Percentiles rank a stretch among this genome's conserved stretches.
phyloP scores from a whole-genome alignment of 2,329 filamentous ascomycete genomes.

The Emmonsiellopsis sp. region DNA sequence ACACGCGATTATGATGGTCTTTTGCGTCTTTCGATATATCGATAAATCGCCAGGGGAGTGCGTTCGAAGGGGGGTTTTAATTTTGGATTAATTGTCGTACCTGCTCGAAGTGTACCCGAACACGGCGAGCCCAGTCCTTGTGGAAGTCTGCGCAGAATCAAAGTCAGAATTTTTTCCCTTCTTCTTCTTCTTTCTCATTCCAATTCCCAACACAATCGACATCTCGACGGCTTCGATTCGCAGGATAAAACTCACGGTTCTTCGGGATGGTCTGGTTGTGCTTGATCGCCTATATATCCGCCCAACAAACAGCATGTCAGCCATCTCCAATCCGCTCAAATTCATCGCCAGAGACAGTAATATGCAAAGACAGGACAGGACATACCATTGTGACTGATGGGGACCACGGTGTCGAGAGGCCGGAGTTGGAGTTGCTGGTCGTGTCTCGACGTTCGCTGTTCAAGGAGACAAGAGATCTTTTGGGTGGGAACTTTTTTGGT shows the following conservation, averaged over 20 bases:
- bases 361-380: conserved; percentile 11
- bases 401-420: conserved; percentile 37
- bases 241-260: conserved; percentile 62
- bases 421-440: conserved; percentile 38
- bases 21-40: not conserved
- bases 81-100: conserved; percentile 46
- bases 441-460: conserved; percentile 32
- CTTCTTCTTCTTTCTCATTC: not conserved
- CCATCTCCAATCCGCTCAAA: not conserved
- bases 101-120: conserved; percentile 99
- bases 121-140: conserved; percentile 99
- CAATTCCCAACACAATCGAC: not conserved
- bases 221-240: not conserved
- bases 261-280: conserved; percentile 98
- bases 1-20: not conserved
- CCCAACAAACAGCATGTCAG: conserved; percentile 11
- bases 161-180: not conserved
- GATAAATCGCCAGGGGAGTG: not conserved
- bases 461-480: conserved; percentile 24
- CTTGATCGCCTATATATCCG: conserved; percentile 72
- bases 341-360: not conserved
- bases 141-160: conserved; percentile 66
- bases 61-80: not conserved
- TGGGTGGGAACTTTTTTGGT: conserved; percentile 33
- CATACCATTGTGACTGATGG: conserved; percentile 46